Conservation (phyloP, 805 yeast species). For the Sugiyamaella marilandica region DNA sequence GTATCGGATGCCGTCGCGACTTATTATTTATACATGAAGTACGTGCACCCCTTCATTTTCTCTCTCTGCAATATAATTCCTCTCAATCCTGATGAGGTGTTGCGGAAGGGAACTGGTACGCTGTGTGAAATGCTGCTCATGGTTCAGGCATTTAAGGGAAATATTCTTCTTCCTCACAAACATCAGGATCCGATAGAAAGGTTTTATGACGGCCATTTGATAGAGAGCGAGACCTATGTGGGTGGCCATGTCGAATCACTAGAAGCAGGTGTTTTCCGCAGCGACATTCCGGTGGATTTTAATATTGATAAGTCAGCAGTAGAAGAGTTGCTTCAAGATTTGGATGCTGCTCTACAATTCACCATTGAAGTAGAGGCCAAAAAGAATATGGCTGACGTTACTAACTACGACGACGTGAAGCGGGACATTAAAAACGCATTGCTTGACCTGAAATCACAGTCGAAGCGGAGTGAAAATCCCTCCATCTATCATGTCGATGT, state of each 20-base stretch:
- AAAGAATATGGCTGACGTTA: slow-evolving; percentile 67
- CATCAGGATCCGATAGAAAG: slow-evolving; percentile 92
- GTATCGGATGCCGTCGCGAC: slow-evolving; percentile 99
- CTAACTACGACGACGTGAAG: slow-evolving; percentile 72
- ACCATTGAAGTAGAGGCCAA: slow-evolving; percentile 78
- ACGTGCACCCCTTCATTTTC: slow-evolving; percentile 94
- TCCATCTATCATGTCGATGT: slow-evolving; percentile 96
- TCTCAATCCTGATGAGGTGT: slow-evolving; percentile 90
- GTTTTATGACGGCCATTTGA: slow-evolving; percentile 87
- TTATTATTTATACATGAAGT: slow-evolving; percentile 89
- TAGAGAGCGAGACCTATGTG: slow-evolving; percentile 94
- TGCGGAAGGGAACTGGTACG: slow-evolving; percentile 97
- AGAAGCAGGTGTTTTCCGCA: slow-evolving; percentile 96
- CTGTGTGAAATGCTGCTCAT: slow-evolving; percentile 94
- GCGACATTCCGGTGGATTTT: slow-evolving; percentile 75
- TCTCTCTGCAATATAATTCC: slow-evolving; percentile 96
- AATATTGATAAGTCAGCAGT: slow-evolving; percentile 75
- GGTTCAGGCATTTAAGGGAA: slow-evolving; percentile 84
- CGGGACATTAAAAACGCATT: slow-evolving; percentile 51
- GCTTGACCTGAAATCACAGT: slow-evolving; percentile 54
- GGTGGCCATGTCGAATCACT: slow-evolving; percentile 98
- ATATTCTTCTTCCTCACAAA: slow-evolving; percentile 84
- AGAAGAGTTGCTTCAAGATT: slow-evolving; percentile 68
- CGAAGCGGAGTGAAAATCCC: slow-evolving; percentile 71
- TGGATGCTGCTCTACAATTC: slow-evolving; percentile 74